These are phyloP conservation scores for Dinochytrium kinnereticum DNA, from an alignment of 371 early-diverging fungal species.

Conservation along the genomic window DNA sequence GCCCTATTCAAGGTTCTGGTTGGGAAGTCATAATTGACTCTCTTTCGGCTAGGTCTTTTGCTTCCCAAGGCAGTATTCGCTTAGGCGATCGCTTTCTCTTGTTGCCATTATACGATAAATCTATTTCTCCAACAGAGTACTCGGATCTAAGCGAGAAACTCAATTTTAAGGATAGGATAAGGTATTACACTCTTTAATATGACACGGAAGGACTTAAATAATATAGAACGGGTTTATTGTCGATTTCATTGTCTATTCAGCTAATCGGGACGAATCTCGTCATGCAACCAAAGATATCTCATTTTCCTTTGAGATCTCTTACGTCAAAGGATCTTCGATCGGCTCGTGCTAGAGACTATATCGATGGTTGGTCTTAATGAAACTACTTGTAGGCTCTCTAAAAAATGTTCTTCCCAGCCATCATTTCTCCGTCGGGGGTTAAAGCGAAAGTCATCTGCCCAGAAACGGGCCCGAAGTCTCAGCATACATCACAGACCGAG, in stretches of 20 bases:
- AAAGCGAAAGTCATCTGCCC: neutral
- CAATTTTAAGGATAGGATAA: neutral
- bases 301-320: neutral
- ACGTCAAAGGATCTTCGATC: neutral
- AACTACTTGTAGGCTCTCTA: too few relatives aligned
- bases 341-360: neutral
- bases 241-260: neutral
- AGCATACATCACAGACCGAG: too few relatives aligned
- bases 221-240: neutral
- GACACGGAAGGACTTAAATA: neutral
- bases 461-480: neutral
- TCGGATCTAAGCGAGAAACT: neutral
- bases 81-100: neutral
- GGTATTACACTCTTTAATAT: neutral
- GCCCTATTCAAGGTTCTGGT: too few relatives aligned
- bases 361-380: too few relatives aligned
- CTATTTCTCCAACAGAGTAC: neutral
- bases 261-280: neutral
- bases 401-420: neutral
- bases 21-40: too few relatives aligned
- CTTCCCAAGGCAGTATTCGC: neutral
- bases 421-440: neutral
- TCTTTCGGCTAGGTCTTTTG: neutral
- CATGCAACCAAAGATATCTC: neutral
- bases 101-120: neutral